Percentiles rank a stretch among this genome's conserved stretches.
Conservation (phyloP, 2,329 filamentous ascomycete species). For the Colletotrichum liaoningense region DNA sequence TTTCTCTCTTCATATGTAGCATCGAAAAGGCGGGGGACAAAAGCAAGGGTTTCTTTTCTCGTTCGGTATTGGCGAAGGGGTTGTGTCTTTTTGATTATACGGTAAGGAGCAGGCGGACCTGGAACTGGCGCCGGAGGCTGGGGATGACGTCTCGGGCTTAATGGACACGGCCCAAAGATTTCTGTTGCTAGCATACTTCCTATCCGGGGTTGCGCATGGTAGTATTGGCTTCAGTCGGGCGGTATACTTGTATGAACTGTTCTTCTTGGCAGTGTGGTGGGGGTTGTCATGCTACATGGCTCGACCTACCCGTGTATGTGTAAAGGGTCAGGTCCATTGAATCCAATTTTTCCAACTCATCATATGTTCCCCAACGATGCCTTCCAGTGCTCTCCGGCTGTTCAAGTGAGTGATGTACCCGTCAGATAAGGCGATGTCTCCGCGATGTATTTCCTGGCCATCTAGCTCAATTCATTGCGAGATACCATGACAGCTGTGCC, state of each 20-base stretch:
- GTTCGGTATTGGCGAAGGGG: conserved; percentile 18
- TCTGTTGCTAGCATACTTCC: background rate
- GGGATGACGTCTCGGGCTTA: conserved; percentile 8
- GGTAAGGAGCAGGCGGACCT: conserved; percentile 13
- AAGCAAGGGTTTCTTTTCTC: conserved; percentile 28
- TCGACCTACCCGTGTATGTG: conserved; percentile 4
- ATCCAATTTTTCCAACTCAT: background rate
- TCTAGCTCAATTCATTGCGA: background rate
- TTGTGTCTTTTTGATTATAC: conserved; percentile 22
- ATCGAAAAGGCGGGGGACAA: conserved; percentile 21
- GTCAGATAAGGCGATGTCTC: background rate
- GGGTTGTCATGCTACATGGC: background rate
- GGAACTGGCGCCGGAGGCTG: conserved; percentile 20
- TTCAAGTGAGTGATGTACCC: background rate
- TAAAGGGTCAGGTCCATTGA: background rate
- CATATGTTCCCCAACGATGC: too few species aligned
- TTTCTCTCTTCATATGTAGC: conserved; percentile 26
- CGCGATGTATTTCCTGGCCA: background rate
- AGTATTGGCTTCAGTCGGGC: background rate
- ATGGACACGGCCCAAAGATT: conserved; percentile 4
- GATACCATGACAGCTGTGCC: background rate
- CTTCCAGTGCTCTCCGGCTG: background rate
- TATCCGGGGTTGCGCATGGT: background rate
- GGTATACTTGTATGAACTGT: background rate
- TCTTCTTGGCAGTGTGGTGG: background rate